These are phyloP conservation scores for Candida qinlingensis DNA, from an alignment of 805 yeast species.

Conservation along the genomic window DNA sequence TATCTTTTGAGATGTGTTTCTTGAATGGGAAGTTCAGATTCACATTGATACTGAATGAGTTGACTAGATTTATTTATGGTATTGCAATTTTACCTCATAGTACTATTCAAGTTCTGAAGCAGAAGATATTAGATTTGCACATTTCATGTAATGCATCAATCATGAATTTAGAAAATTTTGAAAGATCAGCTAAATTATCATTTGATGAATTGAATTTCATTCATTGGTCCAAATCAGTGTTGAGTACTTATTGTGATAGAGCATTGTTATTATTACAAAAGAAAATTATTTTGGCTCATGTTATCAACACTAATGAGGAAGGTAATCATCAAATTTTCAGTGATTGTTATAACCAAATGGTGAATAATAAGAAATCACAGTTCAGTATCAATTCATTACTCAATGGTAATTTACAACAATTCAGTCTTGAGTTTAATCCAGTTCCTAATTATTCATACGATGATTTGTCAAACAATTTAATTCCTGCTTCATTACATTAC, in stretches of 20 bases:
- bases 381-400: slow-evolving; percentile 22
- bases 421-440: slow-evolving; percentile 7
- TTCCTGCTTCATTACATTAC: slow-evolving; percentile 53
- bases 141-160: slow-evolving; percentile 45
- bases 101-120: slow-evolving; percentile 39
- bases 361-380: slow-evolving; percentile 22
- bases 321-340: slow-evolving; percentile 23
- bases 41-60: slow-evolving; percentile 46
- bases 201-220: slow-evolving; percentile 35
- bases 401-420: slow-evolving; percentile 7
- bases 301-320: slow-evolving; percentile 22
- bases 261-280: slow-evolving; percentile 39
- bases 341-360: slow-evolving; percentile 25
- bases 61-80: slow-evolving; percentile 47
- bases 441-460: slow-evolving; percentile 38
- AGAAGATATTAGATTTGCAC: slow-evolving; percentile 44
- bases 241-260: slow-evolving; percentile 50
- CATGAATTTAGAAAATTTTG: slow-evolving; percentile 32
- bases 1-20: slow-evolving; percentile 43
- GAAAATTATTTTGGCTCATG: slow-evolving; percentile 29
- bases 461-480: slow-evolving; percentile 45
- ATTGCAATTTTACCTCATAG: slow-evolving; percentile 36
- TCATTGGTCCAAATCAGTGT: slow-evolving; percentile 42
- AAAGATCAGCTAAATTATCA: slow-evolving; percentile 33
- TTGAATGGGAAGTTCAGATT: slow-evolving; percentile 50